Percentiles rank a stretch among this genome's conserved stretches.
These are phyloP conservation scores for Seminavis robusta DNA, from an alignment of 108 stramenopile genomes.

Conservation along the genomic window DNA sequence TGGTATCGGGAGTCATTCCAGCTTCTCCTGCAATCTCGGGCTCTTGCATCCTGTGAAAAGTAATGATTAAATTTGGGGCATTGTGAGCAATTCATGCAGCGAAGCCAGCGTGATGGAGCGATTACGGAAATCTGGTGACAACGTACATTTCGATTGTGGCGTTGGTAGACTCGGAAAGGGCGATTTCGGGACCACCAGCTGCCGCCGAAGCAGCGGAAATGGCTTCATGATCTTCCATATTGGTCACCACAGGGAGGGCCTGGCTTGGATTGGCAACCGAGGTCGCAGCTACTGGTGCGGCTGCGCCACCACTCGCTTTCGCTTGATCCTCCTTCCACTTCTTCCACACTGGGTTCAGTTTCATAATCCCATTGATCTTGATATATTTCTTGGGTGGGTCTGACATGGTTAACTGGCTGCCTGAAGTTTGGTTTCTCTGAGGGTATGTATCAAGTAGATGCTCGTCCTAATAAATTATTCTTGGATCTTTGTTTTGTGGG, in stretches of 20 bases:
- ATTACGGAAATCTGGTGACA: too few species aligned
- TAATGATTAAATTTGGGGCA: too few species aligned
- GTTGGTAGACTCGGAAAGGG: conserved; percentile 41
- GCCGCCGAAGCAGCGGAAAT: conserved; percentile 18
- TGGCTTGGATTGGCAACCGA: neutral
- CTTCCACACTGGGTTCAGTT: conserved; percentile 41
- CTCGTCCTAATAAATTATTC: too few species aligned
- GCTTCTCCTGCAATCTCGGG: conserved; percentile 38
- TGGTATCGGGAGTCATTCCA: conserved; percentile 35
- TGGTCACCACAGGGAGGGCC: conserved; percentile 32
- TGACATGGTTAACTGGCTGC: too few species aligned
- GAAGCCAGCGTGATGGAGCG: too few species aligned
- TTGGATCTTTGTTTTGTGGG: too few species aligned
- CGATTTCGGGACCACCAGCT: conserved; percentile 20
- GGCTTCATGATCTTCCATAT: conserved; percentile 37
- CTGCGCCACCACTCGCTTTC: conserved; percentile 9
- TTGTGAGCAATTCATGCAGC: too few species aligned
- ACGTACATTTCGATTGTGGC: conserved; percentile 50
- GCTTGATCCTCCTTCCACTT: conserved; percentile 31
- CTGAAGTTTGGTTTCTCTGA: too few species aligned
- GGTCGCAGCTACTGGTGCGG: neutral
- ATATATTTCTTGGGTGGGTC: conserved; percentile 40
- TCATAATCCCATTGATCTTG: conserved; percentile 37
- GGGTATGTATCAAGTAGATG: too few species aligned
- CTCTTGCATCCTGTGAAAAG: too few species aligned